These are phyloP conservation scores for Elsinoe arachidis DNA, from an alignment of 2,329 filamentous ascomycete species.

Conservation along the genomic window DNA sequence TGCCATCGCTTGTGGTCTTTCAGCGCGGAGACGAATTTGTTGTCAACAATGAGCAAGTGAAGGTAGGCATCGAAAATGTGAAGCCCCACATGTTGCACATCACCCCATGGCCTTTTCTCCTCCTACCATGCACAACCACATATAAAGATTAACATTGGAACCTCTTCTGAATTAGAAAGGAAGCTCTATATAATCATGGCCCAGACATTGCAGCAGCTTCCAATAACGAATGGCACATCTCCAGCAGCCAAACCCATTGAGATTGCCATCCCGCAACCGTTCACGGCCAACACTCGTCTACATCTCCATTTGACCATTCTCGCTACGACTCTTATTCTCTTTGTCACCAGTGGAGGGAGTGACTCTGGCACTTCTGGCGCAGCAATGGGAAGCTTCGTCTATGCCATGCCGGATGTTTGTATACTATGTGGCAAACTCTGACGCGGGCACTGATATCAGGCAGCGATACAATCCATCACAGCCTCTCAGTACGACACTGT, in stretches of 20 bases:
- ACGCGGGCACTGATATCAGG: slow-evolving; percentile 30
- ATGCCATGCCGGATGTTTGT: slow-evolving; percentile 79
- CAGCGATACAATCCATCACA: slow-evolving; percentile 42
- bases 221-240: slow-evolving; percentile 23
- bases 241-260: slow-evolving; percentile 39
- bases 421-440: slow-evolving; percentile 25
- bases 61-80: neutral
- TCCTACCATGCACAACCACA: neutral
- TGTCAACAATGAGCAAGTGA: neutral
- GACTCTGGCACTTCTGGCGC: slow-evolving; percentile 34
- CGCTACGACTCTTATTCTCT: slow-evolving; percentile 45
- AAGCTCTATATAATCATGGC: neutral
- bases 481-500: slow-evolving; percentile 70
- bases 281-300: slow-evolving; percentile 47
- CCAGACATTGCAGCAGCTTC: neutral
- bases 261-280: slow-evolving; percentile 50
- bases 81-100: neutral
- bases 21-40: neutral
- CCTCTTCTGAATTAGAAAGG: neutral
- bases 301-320: slow-evolving; percentile 51
- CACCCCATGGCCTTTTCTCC: neutral
- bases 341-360: slow-evolving; percentile 47
- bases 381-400: slow-evolving; percentile 79
- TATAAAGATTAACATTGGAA: neutral
- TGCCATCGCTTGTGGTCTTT: neutral